Evolutionary conservation across 257 asterid genomes (phyloP), one percentile per base, ranked within the genome.

Genomic region (Ajuga chamaepitys): DNA sequence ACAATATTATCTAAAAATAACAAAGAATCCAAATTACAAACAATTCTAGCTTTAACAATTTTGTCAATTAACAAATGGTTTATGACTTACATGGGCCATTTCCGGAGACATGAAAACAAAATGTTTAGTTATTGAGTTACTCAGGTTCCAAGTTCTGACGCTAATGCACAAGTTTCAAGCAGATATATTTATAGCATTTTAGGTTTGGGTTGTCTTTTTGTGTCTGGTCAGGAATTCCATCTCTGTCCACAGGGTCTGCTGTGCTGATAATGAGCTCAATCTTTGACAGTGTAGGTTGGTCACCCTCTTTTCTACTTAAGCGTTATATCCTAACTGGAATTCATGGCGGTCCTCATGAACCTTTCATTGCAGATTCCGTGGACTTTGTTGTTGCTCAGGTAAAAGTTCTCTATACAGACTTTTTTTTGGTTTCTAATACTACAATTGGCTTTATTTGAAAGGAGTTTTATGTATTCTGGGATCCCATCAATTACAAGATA

Each of bases 381-480:
- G 99, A 94, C 72, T 90, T 94, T 74, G 92, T 94, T 37, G 99
- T 94, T 82, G 85, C 97, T 51, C 99, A 94, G 99, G 99, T 94
- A 72, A 70, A 51, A 45, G 13, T 66, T 66, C 50, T 16, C 28
- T 37, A 21, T 62, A 22, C 0, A 10, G 24, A 56, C 66, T 63
- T 58, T 6, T 42, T 14, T 30, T 30, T 55, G 53, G 52, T 66
- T 32, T 17, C 65, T 58, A 26, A 28, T 62, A 30, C 11, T 47
- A 34, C 46, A 45, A 28, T 52, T 11, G 16, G 25, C 66, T 28
- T n/a, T 50, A 9, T 47, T 28, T 42, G 24, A 9, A 58, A 40
- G 42, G 28, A n/a, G 13, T 55, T 10, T 37, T 62, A 46, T 56
- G 51, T 37, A 68, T 20, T 24, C 22, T 24, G 26, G 35, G 50